Conservation (phyloP, 2,329 filamentous ascomycete species). For the Apiospora malaysiana region DNA sequence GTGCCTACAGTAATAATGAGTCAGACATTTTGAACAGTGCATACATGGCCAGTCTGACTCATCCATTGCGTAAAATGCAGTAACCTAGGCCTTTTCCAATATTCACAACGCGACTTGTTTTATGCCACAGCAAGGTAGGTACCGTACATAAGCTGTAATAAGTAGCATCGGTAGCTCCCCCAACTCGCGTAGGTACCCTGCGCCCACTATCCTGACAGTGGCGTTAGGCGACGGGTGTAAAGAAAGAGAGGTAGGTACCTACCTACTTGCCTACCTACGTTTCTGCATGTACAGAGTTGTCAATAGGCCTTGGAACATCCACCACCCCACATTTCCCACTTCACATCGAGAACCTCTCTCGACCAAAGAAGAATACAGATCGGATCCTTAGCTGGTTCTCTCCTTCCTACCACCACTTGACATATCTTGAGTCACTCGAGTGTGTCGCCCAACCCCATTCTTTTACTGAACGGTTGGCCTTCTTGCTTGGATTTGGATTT, state of each 20-base stretch:
- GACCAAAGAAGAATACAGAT: constrained; percentile 14
- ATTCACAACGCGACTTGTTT: too few relatives aligned
- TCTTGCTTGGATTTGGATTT: neutral
- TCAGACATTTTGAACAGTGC: too few relatives aligned
- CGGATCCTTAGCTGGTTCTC: constrained; percentile 1
- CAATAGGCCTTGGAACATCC: constrained; percentile 9
- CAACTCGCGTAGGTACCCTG: neutral
- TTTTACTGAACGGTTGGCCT: neutral
- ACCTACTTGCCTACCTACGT: neutral
- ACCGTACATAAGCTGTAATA: neutral
- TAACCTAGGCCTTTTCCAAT: too few relatives aligned
- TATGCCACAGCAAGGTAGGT: neutral
- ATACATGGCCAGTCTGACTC: too few relatives aligned
- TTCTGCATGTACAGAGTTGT: too few relatives aligned
- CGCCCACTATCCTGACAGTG: neutral
- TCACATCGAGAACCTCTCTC: constrained; percentile 18
- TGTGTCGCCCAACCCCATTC: constrained; percentile 3
- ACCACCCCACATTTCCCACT: constrained; percentile 19
- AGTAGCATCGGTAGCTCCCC: too few relatives aligned
- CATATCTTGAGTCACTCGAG: constrained; percentile 11
- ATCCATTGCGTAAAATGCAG: too few relatives aligned
- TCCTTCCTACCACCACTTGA: constrained; percentile 10
- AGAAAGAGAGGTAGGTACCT: neutral
- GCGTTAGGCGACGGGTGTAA: neutral
- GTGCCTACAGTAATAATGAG: too few relatives aligned